Percentiles rank a stretch among this genome's conserved stretches.
Conservation (phyloP, 441 rosid genomes). For the Mallotus repandus region DNA sequence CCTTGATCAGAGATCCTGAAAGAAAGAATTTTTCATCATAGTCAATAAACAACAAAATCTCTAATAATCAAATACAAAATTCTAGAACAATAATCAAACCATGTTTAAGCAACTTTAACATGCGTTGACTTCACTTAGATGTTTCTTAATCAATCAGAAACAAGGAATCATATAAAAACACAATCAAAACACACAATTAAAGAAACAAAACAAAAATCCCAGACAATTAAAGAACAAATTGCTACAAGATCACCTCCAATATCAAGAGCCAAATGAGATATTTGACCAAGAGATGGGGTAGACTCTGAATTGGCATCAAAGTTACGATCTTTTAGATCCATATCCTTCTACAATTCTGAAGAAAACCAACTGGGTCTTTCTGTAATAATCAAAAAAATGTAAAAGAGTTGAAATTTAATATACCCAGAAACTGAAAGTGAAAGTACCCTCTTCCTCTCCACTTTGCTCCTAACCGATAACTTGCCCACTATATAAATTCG, state of each 20-base stretch:
- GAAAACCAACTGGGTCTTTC: conserved; percentile 4
- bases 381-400: background rate
- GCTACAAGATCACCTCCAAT: conserved; percentile 66
- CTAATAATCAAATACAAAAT: background rate
- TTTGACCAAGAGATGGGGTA: conserved; percentile 36
- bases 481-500: background rate
- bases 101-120: background rate
- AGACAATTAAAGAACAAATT: background rate
- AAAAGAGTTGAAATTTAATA: conserved; percentile 12
- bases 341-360: conserved; percentile 1
- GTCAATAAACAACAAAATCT: background rate
- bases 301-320: conserved; percentile 23
- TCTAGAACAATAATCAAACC: background rate
- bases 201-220: background rate
- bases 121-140: background rate
- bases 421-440: conserved; percentile 8
- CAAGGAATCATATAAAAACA: background rate
- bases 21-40: conserved; percentile 4
- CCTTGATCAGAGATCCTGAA: conserved; percentile 75
- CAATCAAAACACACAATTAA: background rate
- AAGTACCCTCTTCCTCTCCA: background rate
- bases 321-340: conserved; percentile 27
- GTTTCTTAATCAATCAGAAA: background rate
- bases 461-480: conserved; percentile 31
- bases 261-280: conserved; percentile 83